A percentile compares a stretch with the other conserved stretches of the same genome.
Evolutionary conservation across 1,284 basidiomycete species (phyloP).

Genomic region (Phlebopus sp.): DNA sequence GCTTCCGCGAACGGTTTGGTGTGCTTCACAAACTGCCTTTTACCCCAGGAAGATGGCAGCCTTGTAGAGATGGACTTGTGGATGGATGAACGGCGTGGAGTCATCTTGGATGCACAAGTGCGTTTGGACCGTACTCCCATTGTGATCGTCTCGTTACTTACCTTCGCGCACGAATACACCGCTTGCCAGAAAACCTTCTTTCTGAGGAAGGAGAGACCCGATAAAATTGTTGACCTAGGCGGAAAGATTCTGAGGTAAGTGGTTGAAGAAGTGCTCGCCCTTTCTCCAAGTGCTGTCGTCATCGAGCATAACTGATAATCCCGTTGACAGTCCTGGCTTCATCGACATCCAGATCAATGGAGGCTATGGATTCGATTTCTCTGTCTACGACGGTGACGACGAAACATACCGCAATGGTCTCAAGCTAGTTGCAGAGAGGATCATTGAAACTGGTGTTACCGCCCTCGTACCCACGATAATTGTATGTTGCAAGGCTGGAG

Average conservation of each 20-base stretch:
- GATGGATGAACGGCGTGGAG: slow-evolving; percentile 68
- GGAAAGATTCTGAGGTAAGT: slow-evolving; percentile 71
- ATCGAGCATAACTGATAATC: slow-evolving; percentile 11
- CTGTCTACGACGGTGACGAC: slow-evolving; percentile 71
- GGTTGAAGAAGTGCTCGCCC: slow-evolving; percentile 5
- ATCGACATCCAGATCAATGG: slow-evolving; percentile 86
- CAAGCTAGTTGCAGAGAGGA: slow-evolving; percentile 66
- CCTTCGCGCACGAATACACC: slow-evolving; percentile 1
- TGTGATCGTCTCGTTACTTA: not conserved
- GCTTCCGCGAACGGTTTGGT: slow-evolving; percentile 58
- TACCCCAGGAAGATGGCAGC: slow-evolving; percentile 74
- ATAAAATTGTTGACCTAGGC: slow-evolving; percentile 58
- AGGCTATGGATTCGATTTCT: slow-evolving; percentile 89
- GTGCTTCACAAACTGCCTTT: slow-evolving; percentile 82
- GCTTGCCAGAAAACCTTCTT: slow-evolving; percentile 54
- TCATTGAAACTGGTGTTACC: slow-evolving; percentile 87
- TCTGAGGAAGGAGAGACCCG: slow-evolving; percentile 57
- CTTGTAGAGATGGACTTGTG: slow-evolving; percentile 69
- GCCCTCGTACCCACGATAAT: slow-evolving; percentile 83
- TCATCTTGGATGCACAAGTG: slow-evolving; percentile 74
- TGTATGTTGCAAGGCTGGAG: slow-evolving; percentile 42
- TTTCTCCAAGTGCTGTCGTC: too few species aligned
- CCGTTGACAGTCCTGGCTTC: slow-evolving; percentile 59
- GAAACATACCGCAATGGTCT: slow-evolving; percentile 67
- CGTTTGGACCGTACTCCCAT: not conserved